Percentiles rank a stretch among this genome's conserved stretches.
Evolutionary conservation across 306 rosid genomes (phyloP).

Genomic region (Nissolia schottii): DNA sequence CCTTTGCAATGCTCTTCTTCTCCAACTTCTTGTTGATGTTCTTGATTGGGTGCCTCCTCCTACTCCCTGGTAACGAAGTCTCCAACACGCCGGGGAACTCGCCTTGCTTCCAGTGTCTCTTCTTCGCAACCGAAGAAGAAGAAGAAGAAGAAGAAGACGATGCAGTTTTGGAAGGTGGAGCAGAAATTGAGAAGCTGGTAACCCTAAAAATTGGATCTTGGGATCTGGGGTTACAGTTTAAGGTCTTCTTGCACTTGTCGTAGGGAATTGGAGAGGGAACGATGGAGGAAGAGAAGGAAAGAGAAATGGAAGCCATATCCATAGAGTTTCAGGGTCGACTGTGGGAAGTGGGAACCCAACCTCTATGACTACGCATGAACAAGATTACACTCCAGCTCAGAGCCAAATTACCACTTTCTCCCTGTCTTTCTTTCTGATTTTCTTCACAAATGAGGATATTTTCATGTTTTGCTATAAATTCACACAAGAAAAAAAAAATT

Average conservation of each 20-base stretch:
- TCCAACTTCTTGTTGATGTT: constrained; percentile 79
- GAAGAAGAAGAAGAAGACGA: constrained; percentile 31
- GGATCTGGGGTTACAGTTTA: constrained; percentile 12
- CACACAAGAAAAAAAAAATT: too few relatives aligned
- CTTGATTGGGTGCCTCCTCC: constrained; percentile 59
- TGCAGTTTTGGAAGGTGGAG: constrained; percentile 37
- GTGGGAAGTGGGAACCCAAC: background rate
- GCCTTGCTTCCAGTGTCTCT: constrained; percentile 80
- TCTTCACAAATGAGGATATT: background rate
- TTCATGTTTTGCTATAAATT: too few relatives aligned
- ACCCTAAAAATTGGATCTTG: constrained; percentile 24
- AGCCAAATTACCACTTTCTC: background rate
- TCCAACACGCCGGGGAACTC: constrained; percentile 71
- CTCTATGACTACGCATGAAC: background rate
- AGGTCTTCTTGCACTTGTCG: constrained; percentile 15
- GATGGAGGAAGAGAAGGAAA: constrained; percentile 68
- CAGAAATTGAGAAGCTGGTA: constrained; percentile 44
- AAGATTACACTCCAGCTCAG: background rate
- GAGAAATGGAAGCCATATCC: constrained; percentile 56
- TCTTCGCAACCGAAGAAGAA: constrained; percentile 32
- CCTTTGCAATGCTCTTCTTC: constrained; percentile 63
- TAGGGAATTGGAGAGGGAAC: constrained; percentile 36
- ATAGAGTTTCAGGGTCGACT: background rate
- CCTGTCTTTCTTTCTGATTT: background rate
- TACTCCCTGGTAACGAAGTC: constrained; percentile 22